A percentile compares a stretch with the other conserved stretches of the same genome.
These are phyloP conservation scores for Platanus orientalis DNA, from an alignment of 164 flowering plant genomes.

Conservation along the genomic window DNA sequence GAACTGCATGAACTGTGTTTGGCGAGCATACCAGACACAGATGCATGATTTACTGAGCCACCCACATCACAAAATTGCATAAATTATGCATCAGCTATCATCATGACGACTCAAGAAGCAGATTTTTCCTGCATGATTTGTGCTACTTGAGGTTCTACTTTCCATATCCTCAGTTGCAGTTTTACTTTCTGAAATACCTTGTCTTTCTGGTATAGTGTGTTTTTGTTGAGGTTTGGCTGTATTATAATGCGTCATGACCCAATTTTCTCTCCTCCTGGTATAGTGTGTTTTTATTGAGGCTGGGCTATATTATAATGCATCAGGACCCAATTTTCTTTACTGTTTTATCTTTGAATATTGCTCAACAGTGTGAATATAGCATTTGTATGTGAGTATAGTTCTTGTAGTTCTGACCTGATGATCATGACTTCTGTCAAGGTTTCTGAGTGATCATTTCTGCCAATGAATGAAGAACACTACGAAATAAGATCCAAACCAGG, in stretches of 20 bases:
- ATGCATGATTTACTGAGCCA: slow-evolving; percentile 16
- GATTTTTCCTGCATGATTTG: not conserved
- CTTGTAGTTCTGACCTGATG: not conserved
- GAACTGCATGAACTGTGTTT: slow-evolving; percentile 79
- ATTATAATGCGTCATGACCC: no score
- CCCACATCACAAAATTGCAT: not conserved
- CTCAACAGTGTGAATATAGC: not conserved
- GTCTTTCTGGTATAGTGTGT: no score
- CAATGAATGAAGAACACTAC: no score
- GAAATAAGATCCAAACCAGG: no score
- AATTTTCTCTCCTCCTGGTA: no score
- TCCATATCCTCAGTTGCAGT: not conserved
- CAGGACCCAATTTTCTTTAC: not conserved
- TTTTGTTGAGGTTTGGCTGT: no score
- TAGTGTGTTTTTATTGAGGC: no score
- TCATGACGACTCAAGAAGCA: not conserved
- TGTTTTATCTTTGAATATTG: not conserved
- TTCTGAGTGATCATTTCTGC: not conserved
- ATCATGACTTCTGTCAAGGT: not conserved
- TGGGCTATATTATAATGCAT: no score
- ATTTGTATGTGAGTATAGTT: not conserved
- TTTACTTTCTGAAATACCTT: not conserved
- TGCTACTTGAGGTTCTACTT: not conserved
- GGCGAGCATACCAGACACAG: slow-evolving; percentile 62
- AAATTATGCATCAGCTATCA: not conserved